phyloP scores from a whole-genome alignment of 495 filamentous ascomycete genomes.

The Hypoxylon crocopeplum region DNA sequence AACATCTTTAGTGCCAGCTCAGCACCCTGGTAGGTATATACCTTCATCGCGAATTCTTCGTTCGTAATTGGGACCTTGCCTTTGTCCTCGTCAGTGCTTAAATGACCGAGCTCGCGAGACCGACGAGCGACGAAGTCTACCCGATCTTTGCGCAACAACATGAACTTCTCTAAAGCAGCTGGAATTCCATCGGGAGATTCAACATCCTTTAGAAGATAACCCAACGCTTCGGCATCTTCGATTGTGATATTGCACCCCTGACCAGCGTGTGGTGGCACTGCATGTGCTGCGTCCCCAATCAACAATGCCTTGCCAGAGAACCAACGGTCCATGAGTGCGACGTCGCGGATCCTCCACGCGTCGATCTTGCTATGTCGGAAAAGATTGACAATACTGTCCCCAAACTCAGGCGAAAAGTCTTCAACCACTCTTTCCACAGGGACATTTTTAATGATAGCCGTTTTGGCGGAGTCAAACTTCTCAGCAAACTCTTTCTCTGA shows the following conservation, averaged over 20 bases:
- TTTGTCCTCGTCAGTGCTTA: constrained; percentile 25
- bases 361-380: constrained; percentile 37
- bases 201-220: constrained; percentile 29
- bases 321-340: constrained; percentile 38
- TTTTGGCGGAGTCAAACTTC: constrained; percentile 31
- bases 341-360: constrained; percentile 39
- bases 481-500: constrained; percentile 35
- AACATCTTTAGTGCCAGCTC: constrained; percentile 28
- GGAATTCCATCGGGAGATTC: constrained; percentile 25
- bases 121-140: constrained; percentile 32
- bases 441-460: constrained; percentile 35
- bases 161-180: constrained; percentile 21
- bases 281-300: constrained; percentile 59
- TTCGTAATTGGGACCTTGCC: constrained; percentile 17
- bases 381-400: constrained; percentile 28
- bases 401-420: constrained; percentile 28
- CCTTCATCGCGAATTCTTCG: constrained; percentile 24
- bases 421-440: constrained; percentile 25
- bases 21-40: constrained; percentile 29
- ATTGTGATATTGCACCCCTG: constrained; percentile 40
- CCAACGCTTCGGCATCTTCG: constrained; percentile 41
- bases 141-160: constrained; percentile 31
- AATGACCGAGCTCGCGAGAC: constrained; percentile 17
- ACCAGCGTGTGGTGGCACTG: constrained; percentile 32
- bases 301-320: constrained; percentile 49